These are phyloP conservation scores for Globisporangium cederbergense DNA, from an alignment of 352 stramenopile species.

Conservation along the genomic window DNA sequence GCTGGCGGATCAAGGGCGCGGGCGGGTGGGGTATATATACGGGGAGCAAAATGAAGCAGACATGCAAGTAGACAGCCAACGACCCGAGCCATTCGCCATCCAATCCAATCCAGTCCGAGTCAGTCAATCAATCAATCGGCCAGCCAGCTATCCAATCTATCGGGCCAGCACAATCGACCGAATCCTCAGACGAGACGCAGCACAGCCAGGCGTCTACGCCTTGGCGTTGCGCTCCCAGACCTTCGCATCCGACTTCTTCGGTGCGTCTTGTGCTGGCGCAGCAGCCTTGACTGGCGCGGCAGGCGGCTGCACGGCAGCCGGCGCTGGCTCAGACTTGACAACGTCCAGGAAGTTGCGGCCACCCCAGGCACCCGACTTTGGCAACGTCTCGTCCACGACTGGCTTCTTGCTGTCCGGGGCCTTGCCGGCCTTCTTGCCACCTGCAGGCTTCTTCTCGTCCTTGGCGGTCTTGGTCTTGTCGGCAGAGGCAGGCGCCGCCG, in stretches of 20 bases:
- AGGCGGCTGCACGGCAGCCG: slow-evolving; percentile 25
- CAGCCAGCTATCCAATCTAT: slow-evolving; percentile 1
- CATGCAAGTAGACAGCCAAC: background rate
- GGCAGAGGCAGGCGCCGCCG: slow-evolving; percentile 1
- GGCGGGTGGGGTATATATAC: background rate
- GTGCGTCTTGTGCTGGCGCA: slow-evolving; percentile 4
- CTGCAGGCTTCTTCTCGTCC: slow-evolving; percentile 29
- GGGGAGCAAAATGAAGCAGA: slow-evolving; percentile 2
- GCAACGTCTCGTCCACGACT: slow-evolving; percentile 38
- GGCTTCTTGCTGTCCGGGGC: slow-evolving; percentile 17
- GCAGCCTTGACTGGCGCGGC: slow-evolving; percentile 29
- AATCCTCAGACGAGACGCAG: background rate
- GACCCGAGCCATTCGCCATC: background rate
- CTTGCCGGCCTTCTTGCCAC: slow-evolving; percentile 5
- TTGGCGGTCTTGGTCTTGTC: slow-evolving; percentile 46
- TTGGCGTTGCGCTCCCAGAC: slow-evolving; percentile 17
- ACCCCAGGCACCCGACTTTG: slow-evolving; percentile 73
- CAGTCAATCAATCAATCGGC: background rate
- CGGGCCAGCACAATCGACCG: slow-evolving; percentile 3
- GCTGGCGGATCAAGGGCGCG: background rate
- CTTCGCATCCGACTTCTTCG: slow-evolving; percentile 28
- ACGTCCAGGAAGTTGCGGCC: slow-evolving; percentile 82
- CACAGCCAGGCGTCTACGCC: background rate
- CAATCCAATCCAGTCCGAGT: background rate
- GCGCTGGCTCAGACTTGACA: slow-evolving; percentile 64